Evolutionary conservation across 345 rosid genomes (phyloP).

Genomic region (Jatropha curcas): DNA sequence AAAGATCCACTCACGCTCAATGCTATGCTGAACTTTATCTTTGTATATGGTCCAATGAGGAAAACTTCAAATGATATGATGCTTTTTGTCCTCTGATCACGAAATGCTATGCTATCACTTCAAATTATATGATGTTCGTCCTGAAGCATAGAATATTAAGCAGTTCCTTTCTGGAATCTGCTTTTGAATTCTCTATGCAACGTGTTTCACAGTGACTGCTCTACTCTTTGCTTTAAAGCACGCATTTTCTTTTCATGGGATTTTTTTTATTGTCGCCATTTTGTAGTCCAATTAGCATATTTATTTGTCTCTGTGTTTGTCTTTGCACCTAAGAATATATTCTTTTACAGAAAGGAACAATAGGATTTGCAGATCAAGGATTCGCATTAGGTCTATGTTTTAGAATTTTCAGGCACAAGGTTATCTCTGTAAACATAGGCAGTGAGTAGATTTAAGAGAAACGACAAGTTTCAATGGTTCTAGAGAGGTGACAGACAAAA

Average conservation of each 20-base stretch:
- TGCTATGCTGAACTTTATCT: not conserved
- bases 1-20: not conserved
- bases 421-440: too few relatives aligned
- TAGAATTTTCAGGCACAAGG: too few relatives aligned
- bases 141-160: not conserved
- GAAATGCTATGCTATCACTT: not conserved
- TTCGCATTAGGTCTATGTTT: too few relatives aligned
- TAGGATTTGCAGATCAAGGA: too few relatives aligned
- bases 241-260: conserved; percentile 25
- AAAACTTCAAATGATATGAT: not conserved
- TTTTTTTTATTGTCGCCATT: too few relatives aligned
- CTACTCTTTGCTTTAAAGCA: conserved; percentile 26
- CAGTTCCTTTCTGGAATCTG: not conserved
- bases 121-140: not conserved
- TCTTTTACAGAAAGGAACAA: too few relatives aligned
- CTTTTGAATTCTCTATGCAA: not conserved
- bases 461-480: too few relatives aligned
- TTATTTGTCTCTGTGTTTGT: too few relatives aligned
- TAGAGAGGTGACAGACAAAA: too few relatives aligned
- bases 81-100: not conserved
- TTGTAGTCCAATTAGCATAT: too few relatives aligned
- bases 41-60: not conserved
- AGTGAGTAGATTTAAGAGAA: too few relatives aligned
- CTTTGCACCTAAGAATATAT: too few relatives aligned
- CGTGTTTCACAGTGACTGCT: conserved; percentile 13